phyloP scores from a whole-genome alignment of 805 yeast genomes.

The Priceomyces carsonii region DNA sequence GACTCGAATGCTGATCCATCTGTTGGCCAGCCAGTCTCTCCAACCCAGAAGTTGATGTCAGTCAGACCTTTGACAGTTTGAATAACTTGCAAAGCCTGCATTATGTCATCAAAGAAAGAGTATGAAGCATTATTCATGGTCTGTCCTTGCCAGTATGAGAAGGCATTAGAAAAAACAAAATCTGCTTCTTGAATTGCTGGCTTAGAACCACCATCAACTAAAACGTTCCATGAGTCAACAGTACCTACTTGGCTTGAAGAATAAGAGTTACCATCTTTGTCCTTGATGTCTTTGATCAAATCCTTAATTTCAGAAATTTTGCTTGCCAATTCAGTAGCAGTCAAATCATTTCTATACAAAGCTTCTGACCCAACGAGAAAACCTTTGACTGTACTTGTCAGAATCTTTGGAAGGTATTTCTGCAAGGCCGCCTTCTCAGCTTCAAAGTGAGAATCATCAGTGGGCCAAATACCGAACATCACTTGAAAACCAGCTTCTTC shows the following conservation, averaged over 20 bases:
- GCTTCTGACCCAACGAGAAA: constrained; percentile 96
- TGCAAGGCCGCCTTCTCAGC: constrained; percentile 74
- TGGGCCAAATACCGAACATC: constrained; percentile 93
- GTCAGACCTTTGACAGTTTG: constrained; percentile 86
- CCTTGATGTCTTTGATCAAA: constrained; percentile 61
- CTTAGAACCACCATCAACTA: constrained; percentile 73
- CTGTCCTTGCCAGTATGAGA: constrained; percentile 99
- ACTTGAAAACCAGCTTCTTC: constrained; percentile 73
- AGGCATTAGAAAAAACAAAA: constrained; percentile 88
- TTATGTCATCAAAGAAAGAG: constrained; percentile 94
- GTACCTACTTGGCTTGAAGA: constrained; percentile 78
- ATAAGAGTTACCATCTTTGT: constrained; percentile 80
- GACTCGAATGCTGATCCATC: constrained; percentile 71
- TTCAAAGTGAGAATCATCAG: constrained; percentile 72
- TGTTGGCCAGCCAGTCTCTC: constrained; percentile 98
- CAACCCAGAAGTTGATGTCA: constrained; percentile 89
- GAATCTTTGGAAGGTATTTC: constrained; percentile 69
- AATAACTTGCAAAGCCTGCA: constrained; percentile 92
- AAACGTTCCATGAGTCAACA: constrained; percentile 93
- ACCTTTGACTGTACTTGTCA: constrained; percentile 67
- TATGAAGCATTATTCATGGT: constrained; percentile 76
- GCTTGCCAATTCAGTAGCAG: constrained; percentile 71
- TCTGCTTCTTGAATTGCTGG: constrained; percentile 82
- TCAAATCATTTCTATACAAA: constrained; percentile 83
- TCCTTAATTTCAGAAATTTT: constrained; percentile 63